phyloP scores from a whole-genome alignment of 2,329 filamentous ascomycete genomes.

The Cercospora sp. region DNA sequence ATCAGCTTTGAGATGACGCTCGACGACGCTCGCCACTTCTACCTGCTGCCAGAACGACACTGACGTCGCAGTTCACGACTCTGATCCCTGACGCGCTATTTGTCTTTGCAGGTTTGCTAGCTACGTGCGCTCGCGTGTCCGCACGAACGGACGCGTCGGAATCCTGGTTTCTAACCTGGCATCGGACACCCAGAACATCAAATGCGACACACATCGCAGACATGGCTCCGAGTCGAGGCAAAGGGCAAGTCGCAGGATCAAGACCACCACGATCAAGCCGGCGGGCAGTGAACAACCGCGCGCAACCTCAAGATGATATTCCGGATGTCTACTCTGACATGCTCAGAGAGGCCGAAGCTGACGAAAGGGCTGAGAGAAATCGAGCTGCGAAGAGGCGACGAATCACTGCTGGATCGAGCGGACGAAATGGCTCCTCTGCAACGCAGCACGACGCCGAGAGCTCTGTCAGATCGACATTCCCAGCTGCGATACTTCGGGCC shows the following conservation, averaged over 20 bases:
- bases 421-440: background rate
- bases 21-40: background rate
- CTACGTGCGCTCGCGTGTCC: background rate
- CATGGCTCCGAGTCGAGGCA: conserved; percentile 38
- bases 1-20: background rate
- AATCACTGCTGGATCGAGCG: conserved; percentile 10
- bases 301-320: conserved; percentile 11
- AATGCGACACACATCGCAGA: background rate
- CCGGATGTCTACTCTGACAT: conserved; percentile 35
- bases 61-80: background rate
- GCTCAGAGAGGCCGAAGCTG: conserved; percentile 32
- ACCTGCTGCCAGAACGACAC: background rate
- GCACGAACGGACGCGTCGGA: background rate
- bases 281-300: conserved; percentile 20
- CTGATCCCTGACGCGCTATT: background rate
- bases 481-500: background rate
- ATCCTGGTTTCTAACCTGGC: background rate
- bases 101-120: background rate
- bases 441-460: background rate
- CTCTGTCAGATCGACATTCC: background rate
- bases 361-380: conserved; percentile 18
- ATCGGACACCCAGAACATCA: background rate
- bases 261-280: conserved; percentile 10
- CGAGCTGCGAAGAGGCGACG: conserved; percentile 35
- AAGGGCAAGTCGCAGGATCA: conserved; percentile 23